Evolutionary conservation across 768 basidiomycete genomes (phyloP).

Genomic region (Chalciporus piperatus): DNA sequence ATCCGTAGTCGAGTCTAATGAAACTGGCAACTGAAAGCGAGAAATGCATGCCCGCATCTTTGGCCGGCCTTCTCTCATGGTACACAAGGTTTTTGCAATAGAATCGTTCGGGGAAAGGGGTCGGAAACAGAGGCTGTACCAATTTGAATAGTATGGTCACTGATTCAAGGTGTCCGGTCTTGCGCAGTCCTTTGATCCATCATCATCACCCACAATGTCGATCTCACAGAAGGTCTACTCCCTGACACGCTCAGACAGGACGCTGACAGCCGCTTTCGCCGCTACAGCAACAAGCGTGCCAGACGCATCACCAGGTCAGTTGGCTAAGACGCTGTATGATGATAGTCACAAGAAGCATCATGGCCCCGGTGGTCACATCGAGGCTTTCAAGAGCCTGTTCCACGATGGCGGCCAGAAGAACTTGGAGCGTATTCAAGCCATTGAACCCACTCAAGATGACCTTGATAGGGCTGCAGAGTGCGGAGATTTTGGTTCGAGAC

Average conservation of each 20-base stretch:
- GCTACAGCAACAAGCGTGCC: conserved; percentile 26
- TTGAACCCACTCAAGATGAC: conserved; percentile 37
- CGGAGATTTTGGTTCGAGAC: conserved; percentile 51
- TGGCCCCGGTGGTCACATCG: conserved; percentile 15
- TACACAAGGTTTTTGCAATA: no score
- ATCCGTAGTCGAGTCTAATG: no score
- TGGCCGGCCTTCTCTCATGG: no score
- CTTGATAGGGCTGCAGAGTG: conserved; percentile 46
- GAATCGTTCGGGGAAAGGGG: no score
- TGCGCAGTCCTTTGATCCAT: no score
- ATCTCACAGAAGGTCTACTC: conserved; percentile 32
- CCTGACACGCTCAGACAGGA: conserved; percentile 32
- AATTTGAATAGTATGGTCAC: no score
- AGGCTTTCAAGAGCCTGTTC: conserved; percentile 18
- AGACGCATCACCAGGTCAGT: conserved; percentile 32
- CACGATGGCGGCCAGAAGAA: conserved; percentile 17
- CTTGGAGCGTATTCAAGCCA: conserved; percentile 17
- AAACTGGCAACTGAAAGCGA: no score
- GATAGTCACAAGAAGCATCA: conserved; percentile 28
- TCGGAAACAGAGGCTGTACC: no score
- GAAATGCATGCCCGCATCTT: no score
- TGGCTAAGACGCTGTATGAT: conserved; percentile 41
- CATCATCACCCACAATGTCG: conserved; percentile 15
- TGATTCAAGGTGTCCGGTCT: no score
- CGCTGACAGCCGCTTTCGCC: conserved; percentile 43